A percentile compares a stretch with the other conserved stretches of the same genome.
Conservation (phyloP, 345 rosid species). For the Syzygium oleosum region DNA sequence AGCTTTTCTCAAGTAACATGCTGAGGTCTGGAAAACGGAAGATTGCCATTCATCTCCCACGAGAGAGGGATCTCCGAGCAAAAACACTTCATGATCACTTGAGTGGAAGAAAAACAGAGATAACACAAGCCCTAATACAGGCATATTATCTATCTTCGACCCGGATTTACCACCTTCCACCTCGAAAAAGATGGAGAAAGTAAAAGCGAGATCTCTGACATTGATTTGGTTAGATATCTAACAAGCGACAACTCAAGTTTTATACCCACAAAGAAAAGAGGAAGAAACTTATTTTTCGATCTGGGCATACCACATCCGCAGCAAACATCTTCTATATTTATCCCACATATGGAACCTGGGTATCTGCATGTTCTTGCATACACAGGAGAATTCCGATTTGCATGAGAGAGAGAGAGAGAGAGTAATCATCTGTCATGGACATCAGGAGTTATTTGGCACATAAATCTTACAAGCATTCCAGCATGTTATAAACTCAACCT, state of each 20-base stretch:
- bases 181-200: neutral
- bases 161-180: neutral
- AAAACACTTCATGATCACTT: neutral
- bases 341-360: neutral
- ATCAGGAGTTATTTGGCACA: neutral
- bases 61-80: neutral
- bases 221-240: neutral
- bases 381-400: neutral
- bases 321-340: neutral
- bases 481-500: neutral
- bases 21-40: neutral
- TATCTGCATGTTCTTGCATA: neutral
- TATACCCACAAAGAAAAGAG: neutral
- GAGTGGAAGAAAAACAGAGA: neutral
- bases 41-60: neutral
- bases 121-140: neutral
- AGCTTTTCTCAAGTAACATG: neutral
- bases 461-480: neutral
- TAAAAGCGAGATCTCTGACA: neutral
- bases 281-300: neutral
- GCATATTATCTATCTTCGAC: neutral
- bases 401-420: neutral
- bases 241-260: neutral
- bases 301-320: neutral
- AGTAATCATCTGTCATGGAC: neutral